A percentile compares a stretch with the other conserved stretches of the same genome.
Evolutionary conservation across 148 eudicot species (phyloP).

Genomic region (Agrostemma githago): DNA sequence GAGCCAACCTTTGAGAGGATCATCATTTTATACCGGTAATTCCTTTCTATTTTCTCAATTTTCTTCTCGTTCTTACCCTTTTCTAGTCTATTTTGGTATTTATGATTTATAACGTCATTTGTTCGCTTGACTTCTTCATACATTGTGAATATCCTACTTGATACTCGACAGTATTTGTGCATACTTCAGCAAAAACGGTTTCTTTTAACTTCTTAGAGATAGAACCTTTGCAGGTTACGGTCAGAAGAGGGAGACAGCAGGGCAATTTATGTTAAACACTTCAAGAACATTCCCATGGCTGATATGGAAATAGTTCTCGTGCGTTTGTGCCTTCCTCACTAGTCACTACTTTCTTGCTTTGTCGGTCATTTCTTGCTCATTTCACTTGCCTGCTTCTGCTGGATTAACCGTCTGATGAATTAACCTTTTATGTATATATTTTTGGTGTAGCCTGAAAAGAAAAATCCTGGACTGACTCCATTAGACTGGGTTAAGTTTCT

Average conservation of each 20-base stretch:
- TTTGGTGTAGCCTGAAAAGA: slow-evolving; percentile 72
- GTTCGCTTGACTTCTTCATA: not conserved
- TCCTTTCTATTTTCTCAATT: not conserved
- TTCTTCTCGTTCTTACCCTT: not conserved
- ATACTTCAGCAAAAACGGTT: slow-evolving; percentile 3
- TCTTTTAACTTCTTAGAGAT: slow-evolving; percentile 21
- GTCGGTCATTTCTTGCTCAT: not conserved
- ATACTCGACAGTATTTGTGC: not conserved
- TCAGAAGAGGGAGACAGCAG: slow-evolving; percentile 26
- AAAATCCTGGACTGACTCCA: slow-evolving; percentile 78
- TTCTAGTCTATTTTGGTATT: not conserved
- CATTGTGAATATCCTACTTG: not conserved
- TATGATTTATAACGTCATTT: not conserved
- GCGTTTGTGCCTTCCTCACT: slow-evolving; percentile 15
- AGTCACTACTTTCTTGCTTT: not conserved
- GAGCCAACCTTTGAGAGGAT: slow-evolving; percentile 97
- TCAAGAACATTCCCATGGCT: slow-evolving; percentile 95
- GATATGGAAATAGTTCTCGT: slow-evolving; percentile 95
- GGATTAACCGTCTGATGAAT: not conserved
- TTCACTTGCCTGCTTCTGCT: not conserved
- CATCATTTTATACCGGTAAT: slow-evolving; percentile 79
- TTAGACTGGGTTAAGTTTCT: slow-evolving; percentile 87
- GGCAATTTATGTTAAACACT: slow-evolving; percentile 82
- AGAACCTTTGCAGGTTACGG: slow-evolving; percentile 27
- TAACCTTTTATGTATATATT: not conserved